Evolutionary conservation across 257 asterid species (phyloP).

Genomic region (Eustoma russellianum): DNA sequence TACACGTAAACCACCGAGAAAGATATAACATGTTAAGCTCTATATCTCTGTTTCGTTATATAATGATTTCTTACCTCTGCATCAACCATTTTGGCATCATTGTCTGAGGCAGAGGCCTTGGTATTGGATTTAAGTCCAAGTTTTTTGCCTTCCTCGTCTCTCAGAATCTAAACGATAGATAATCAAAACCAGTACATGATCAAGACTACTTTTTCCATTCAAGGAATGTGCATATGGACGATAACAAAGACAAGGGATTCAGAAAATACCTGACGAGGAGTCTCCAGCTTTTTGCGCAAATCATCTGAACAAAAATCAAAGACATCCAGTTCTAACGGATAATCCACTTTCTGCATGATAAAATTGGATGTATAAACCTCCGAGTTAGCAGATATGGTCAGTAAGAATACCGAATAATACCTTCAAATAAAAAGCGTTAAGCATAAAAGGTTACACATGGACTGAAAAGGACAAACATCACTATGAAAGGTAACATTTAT

Average conservation of each 20-base stretch:
- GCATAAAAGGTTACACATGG: too few species aligned
- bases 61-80: constrained; percentile 49
- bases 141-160: constrained; percentile 94
- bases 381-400: too few species aligned
- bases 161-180: constrained; percentile 41
- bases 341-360: constrained; percentile 81
- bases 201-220: neutral
- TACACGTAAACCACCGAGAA: too few species aligned
- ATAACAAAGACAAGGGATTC: neutral
- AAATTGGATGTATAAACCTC: neutral
- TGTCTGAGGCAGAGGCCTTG: constrained; percentile 45
- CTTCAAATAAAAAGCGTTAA: too few species aligned
- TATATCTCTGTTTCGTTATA: neutral
- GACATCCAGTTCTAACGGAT: constrained; percentile 90
- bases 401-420: too few species aligned
- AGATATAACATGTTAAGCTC: too few species aligned
- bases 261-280: constrained; percentile 69
- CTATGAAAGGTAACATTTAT: too few species aligned
- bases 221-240: neutral
- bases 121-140: constrained; percentile 61
- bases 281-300: constrained; percentile 71
- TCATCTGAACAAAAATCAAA: constrained; percentile 92
- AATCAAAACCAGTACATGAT: constrained; percentile 9
- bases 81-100: constrained; percentile 75
- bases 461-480: too few species aligned